phyloP scores from a whole-genome alignment of 176 grass and related monocot genomes.

The Raddia distichophylla region DNA sequence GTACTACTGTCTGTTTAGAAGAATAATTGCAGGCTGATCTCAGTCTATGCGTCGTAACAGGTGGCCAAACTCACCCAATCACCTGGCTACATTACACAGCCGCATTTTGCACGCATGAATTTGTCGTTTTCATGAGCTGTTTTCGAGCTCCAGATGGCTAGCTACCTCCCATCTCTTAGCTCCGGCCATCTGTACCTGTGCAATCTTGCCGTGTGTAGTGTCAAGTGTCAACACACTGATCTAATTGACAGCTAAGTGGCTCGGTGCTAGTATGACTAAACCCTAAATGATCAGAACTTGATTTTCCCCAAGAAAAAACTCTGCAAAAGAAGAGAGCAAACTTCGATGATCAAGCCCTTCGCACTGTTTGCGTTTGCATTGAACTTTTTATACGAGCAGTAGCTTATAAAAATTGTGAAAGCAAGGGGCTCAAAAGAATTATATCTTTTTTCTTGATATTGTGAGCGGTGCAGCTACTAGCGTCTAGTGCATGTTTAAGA shows the following conservation, averaged over 20 bases:
- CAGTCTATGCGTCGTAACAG: constrained; percentile 35
- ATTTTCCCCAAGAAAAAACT: too few relatives aligned
- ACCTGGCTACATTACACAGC: background rate
- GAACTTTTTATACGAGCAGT: background rate
- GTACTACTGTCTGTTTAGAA: background rate
- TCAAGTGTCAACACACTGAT: background rate
- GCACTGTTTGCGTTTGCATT: background rate
- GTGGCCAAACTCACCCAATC: constrained; percentile 56
- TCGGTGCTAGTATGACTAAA: background rate
- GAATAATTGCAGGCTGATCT: constrained; percentile 13
- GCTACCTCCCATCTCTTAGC: background rate
- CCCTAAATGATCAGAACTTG: background rate
- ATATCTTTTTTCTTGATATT: background rate
- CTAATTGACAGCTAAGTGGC: background rate
- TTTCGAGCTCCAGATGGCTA: background rate
- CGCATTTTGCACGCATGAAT: background rate
- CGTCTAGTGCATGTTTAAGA: background rate
- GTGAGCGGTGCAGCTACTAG: background rate
- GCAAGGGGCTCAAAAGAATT: background rate
- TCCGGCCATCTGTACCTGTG: background rate
- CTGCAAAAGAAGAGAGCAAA: background rate
- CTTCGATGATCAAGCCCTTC: background rate
- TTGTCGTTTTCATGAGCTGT: constrained; percentile 22
- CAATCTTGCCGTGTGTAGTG: background rate
- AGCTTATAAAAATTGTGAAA: background rate